phyloP scores from a whole-genome alignment of 164 flowering plant genomes.

The Protea cynaroides region DNA sequence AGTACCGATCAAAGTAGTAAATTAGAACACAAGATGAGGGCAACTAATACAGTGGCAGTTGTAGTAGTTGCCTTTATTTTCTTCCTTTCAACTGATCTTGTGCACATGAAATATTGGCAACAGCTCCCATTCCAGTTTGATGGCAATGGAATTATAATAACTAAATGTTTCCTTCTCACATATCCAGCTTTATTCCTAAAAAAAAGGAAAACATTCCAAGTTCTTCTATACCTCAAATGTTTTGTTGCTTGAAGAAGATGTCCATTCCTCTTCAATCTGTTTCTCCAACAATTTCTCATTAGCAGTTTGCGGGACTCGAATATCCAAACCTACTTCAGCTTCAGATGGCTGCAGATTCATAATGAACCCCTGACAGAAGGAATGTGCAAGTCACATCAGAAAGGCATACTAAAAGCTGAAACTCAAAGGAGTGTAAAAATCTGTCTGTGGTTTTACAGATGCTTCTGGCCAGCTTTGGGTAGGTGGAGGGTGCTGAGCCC shows the following conservation, averaged over 20 bases:
- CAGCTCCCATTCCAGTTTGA: too few relatives aligned
- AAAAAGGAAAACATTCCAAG: not conserved
- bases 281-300: constrained; percentile 60
- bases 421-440: too few relatives aligned
- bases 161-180: not conserved
- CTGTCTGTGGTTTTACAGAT: too few relatives aligned
- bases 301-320: constrained; percentile 81
- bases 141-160: not conserved
- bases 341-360: constrained; percentile 99
- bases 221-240: constrained; percentile 60
- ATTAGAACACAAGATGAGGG: too few relatives aligned
- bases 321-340: constrained; percentile 95
- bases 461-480: too few relatives aligned
- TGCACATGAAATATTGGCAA: too few relatives aligned
- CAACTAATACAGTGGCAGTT: too few relatives aligned
- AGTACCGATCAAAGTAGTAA: too few relatives aligned
- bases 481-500: too few relatives aligned
- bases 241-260: constrained; percentile 91
- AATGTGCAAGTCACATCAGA: not conserved
- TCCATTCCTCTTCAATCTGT: constrained; percentile 97
- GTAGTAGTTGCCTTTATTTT: not conserved
- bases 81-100: not conserved
- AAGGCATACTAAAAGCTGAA: not conserved
- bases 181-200: constrained; percentile 1
- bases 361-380: constrained; percentile 70